Base-by-base conservation (phyloP, 306 rosid genomes). In the Cicer cuneatum region DNA sequence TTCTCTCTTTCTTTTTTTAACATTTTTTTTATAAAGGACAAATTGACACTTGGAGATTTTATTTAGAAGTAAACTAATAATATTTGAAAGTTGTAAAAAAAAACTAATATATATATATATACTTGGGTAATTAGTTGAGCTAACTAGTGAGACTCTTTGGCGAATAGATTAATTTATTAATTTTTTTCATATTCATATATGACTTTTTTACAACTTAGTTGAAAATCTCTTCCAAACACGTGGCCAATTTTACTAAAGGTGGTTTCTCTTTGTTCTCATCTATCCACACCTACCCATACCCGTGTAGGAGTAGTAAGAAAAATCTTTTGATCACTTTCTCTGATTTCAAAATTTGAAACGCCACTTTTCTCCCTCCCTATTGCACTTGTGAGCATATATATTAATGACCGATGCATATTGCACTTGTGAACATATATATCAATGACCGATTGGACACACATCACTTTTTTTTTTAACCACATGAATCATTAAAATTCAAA, bases 331-430 rank as follows among this genome's bases (percentile, higher is more conserved):
- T 79, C 59, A 33, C 49, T 83, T 77, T 77, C 57, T 78, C 57
- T 73, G 58, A 87, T 89, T 90, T 93, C 93, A 89, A 93, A 92
- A 33, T 93, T 93, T 90, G 97, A 93, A 93, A 90, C 85, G 72
- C 57, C 14, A 35, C 78, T 72, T 74, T 77, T 78, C 52, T 78
- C 79, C 78, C 78, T 65, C 84, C 71, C 83, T 66, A 13, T 80
- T 68, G 10, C 59, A 33, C 75, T 76, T 75, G 81, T 74, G 63
- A 80, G 51, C 86, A 81, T n/a, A n/a, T n/a, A n/a, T n/a, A n/a
- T n/a, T 76, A 66, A 71, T 65, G 84, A 64, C 78, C 72, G 14
- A 71, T 66, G 52, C n/a, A n/a, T 66, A 12, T 80, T 67, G 10
- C 58, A 33, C 76, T 77, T 76, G 80, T 75, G 64, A 80, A 57